Conservation (phyloP, 768 basidiomycete species). For the Saitozyma sp. region DNA sequence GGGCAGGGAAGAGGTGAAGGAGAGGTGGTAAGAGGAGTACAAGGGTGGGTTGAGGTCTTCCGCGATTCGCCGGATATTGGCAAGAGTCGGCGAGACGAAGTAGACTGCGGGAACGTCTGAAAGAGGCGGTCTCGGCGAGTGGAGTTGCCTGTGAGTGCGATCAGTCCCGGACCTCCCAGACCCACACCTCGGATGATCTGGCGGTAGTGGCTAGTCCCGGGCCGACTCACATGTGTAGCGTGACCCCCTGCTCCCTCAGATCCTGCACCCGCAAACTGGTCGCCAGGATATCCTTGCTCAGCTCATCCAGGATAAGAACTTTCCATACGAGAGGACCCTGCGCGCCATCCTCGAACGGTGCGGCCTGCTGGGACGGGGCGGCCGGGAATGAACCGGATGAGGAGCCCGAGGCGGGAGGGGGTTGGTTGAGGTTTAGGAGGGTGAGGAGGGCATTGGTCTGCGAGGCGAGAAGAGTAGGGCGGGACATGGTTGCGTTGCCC, state of each 20-base stretch:
- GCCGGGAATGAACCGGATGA: conserved; percentile 51
- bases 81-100: conserved; percentile 85
- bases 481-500: conserved; percentile 22
- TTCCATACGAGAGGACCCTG: conserved; percentile 87
- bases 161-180: background rate
- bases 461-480: conserved; percentile 70
- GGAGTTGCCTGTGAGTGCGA: conserved; percentile 70
- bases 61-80: conserved; percentile 84
- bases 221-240: conserved; percentile 86
- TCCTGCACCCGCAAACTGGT: conserved; percentile 95
- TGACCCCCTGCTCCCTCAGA: conserved; percentile 92
- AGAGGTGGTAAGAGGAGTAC: conserved; percentile 90
- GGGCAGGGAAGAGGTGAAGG: conserved; percentile 90
- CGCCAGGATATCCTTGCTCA: conserved; percentile 93
- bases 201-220: background rate
- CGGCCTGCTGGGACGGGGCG: conserved; percentile 26
- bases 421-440: conserved; percentile 77
- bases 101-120: conserved; percentile 96
- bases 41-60: conserved; percentile 85
- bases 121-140: conserved; percentile 80
- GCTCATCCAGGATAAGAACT: conserved; percentile 88
- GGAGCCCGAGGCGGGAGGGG: conserved; percentile 55
- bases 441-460: conserved; percentile 83
- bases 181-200: too few species aligned
- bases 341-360: conserved; percentile 41